Percentiles rank a stretch among this genome's conserved stretches.
Conservation (phyloP, 1,139 yeast species). For the Saccharomyces hybrid region DNA sequence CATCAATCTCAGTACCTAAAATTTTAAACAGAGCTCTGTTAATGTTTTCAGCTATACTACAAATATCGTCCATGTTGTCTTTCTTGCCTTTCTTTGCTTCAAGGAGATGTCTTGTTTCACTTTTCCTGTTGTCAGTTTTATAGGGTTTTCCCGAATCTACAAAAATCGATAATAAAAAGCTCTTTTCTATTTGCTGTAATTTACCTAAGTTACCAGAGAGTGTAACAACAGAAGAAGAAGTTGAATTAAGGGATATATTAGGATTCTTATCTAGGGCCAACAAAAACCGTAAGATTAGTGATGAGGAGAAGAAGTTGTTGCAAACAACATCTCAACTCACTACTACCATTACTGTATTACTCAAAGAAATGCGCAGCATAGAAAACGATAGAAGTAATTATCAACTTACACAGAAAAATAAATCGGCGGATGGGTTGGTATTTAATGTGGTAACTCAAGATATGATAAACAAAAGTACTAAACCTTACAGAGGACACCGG, state of each 20-base stretch:
- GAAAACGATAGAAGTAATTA: slow-evolving; percentile 7
- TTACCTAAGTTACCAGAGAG: slow-evolving; percentile 1
- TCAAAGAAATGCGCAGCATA: slow-evolving; percentile 2
- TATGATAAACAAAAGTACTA: slow-evolving; percentile 1
- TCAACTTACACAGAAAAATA: slow-evolving; percentile 1
- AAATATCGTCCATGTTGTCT: not conserved
- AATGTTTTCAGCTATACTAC: not conserved
- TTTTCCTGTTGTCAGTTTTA: not conserved
- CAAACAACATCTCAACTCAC: slow-evolving; percentile 1
- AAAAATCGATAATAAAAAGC: not conserved
- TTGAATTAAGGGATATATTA: slow-evolving; percentile 1
- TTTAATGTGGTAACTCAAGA: slow-evolving; percentile 6
- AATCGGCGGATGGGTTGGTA: slow-evolving; percentile 3
- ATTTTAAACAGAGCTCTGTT: not conserved
- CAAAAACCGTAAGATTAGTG: slow-evolving; percentile 1
- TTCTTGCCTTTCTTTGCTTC: not conserved
- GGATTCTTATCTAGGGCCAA: slow-evolving; percentile 1
- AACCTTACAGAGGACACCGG: slow-evolving; percentile 16
- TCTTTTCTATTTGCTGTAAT: slow-evolving; percentile 1
- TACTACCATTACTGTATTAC: slow-evolving; percentile 1
- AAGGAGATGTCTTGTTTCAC: not conserved
- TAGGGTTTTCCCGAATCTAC: not conserved
- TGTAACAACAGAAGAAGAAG: slow-evolving; percentile 1
- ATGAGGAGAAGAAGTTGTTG: slow-evolving; percentile 1
- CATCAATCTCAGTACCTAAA: not conserved